A percentile compares a stretch with the other conserved stretches of the same genome.
Evolutionary conservation across 23 red algal species (phyloP).

Genomic region (Rhodosorus marinus): DNA sequence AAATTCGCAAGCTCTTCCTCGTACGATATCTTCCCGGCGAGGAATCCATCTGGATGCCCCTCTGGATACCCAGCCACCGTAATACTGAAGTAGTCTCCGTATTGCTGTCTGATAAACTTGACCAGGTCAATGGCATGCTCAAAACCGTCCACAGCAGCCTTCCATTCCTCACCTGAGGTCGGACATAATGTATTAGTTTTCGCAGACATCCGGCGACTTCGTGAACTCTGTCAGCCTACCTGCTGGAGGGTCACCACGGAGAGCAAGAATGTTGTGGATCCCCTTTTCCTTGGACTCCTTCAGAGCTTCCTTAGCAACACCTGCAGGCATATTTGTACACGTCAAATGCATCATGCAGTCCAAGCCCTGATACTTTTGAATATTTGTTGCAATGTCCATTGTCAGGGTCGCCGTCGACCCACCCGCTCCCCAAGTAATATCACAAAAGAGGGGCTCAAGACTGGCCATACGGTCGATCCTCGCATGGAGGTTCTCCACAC

Average conservation of each 20-base stretch:
- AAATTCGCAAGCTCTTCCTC: conserved; percentile 73
- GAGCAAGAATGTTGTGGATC: conserved; percentile 82
- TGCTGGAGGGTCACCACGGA: conserved; percentile 93
- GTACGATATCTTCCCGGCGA: conserved; percentile 62
- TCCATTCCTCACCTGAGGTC: conserved; percentile 94
- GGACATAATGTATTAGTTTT: no score
- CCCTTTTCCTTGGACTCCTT: conserved; percentile 67
- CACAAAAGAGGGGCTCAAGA: conserved; percentile 89
- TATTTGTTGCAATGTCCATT: conserved; percentile 77
- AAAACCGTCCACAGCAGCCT: conserved; percentile 76
- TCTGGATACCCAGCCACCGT: conserved; percentile 95
- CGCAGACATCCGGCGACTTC: no score
- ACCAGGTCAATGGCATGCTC: conserved; percentile 89
- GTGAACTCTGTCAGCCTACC: no score
- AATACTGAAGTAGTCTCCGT: conserved; percentile 87
- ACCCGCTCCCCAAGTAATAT: conserved; percentile 98
- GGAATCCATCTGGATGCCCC: conserved; percentile 80
- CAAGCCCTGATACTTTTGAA: conserved; percentile 80
- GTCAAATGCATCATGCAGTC: conserved; percentile 98
- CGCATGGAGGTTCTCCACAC: conserved; percentile 74
- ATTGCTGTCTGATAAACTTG: conserved; percentile 59
- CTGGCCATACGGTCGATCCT: conserved; percentile 75
- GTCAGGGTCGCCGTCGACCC: conserved; percentile 81
- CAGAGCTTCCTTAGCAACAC: conserved; percentile 59
- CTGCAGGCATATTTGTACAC: conserved; percentile 96